Conservation (phyloP, 1,284 basidiomycete species). For the Ceratobasidium sp. region DNA sequence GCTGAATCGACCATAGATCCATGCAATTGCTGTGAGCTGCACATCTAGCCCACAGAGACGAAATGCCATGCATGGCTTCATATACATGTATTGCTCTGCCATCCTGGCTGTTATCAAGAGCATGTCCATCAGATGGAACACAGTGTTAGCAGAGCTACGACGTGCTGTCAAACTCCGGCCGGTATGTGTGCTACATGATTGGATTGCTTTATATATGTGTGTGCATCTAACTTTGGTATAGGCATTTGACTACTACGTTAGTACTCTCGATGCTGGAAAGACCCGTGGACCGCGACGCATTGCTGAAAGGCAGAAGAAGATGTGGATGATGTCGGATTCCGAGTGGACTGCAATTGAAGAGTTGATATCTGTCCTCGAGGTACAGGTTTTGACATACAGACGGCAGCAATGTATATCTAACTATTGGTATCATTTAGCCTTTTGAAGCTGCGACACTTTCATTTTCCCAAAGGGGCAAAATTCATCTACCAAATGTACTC, state of each 20-base stretch:
- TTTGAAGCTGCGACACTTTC: constrained; percentile 7
- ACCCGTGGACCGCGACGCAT: neutral
- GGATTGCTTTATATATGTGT: too few relatives aligned
- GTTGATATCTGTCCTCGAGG: constrained; percentile 12
- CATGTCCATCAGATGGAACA: constrained; percentile 11
- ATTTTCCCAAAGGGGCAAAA: constrained; percentile 15
- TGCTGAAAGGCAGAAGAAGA: neutral
- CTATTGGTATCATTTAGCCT: constrained; percentile 1
- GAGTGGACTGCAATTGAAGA: constrained; percentile 19
- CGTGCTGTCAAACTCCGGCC: constrained; percentile 2
- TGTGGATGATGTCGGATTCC: constrained; percentile 5
- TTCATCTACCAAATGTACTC: neutral
- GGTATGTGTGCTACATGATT: neutral
- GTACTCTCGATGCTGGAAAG: constrained; percentile 12
- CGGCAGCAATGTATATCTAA: neutral
- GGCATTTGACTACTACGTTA: constrained; percentile 25
- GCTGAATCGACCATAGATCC: constrained; percentile 9
- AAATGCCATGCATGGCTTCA: neutral
- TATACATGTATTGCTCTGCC: neutral
- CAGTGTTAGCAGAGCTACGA: constrained; percentile 3
- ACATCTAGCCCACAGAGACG: constrained; percentile 11
- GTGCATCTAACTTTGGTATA: neutral
- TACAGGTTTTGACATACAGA: neutral
- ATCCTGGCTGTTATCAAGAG: constrained; percentile 22
- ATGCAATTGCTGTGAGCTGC: constrained; percentile 18